Evolutionary conservation across 345 rosid species (phyloP).

Genomic region (Moricandia arvensis): DNA sequence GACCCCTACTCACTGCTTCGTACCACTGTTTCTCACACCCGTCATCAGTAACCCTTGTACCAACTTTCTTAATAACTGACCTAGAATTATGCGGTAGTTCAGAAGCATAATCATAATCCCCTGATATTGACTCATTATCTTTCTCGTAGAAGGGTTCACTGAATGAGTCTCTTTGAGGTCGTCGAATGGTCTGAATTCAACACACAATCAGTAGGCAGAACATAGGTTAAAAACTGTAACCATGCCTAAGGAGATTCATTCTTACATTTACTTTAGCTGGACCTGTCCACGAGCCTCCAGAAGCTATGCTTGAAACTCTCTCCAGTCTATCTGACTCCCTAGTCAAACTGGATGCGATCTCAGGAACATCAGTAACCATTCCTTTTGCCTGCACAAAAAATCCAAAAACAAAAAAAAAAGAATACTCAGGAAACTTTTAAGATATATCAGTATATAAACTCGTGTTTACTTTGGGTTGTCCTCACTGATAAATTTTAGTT

Average conservation of each 20-base stretch:
- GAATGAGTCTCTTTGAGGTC: slow-evolving; percentile 50
- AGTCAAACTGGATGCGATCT: slow-evolving; percentile 19
- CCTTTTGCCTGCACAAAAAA: slow-evolving; percentile 31
- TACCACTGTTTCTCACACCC: slow-evolving; percentile 61
- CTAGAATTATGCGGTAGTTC: slow-evolving; percentile 55
- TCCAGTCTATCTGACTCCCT: slow-evolving; percentile 38
- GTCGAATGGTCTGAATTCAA: slow-evolving; percentile 48
- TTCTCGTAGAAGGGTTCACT: slow-evolving; percentile 57
- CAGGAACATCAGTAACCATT: slow-evolving; percentile 33
- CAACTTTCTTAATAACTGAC: slow-evolving; percentile 54
- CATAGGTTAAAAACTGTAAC: background rate
- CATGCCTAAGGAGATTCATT: slow-evolving; percentile 11
- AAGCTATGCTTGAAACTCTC: slow-evolving; percentile 54
- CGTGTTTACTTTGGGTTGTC: background rate
- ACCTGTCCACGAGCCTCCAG: slow-evolving; percentile 62
- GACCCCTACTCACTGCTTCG: slow-evolving; percentile 48
- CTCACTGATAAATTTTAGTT: slow-evolving; percentile 8
- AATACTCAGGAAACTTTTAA: background rate
- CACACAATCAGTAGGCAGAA: slow-evolving; percentile 22
- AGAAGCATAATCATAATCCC: slow-evolving; percentile 62
- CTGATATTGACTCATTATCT: slow-evolving; percentile 46
- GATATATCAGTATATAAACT: background rate
- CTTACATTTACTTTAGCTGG: slow-evolving; percentile 63
- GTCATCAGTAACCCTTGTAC: slow-evolving; percentile 56
- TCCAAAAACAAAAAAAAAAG: background rate